These are phyloP conservation scores for Paramecium caudatum DNA, from an alignment of 73 alveolate species.

Conservation along the genomic window DNA sequence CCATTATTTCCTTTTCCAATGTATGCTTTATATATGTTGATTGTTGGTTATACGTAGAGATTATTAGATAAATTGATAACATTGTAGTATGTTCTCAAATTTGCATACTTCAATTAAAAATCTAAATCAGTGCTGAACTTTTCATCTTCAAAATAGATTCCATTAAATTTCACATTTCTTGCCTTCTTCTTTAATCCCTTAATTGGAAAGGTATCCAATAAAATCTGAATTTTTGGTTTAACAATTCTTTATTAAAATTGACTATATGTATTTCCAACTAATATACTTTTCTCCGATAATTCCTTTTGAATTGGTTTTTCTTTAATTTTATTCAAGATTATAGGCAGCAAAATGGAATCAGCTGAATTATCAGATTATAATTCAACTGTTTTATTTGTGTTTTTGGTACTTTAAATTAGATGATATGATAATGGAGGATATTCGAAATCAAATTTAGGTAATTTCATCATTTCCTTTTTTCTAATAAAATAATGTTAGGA, in stretches of 20 bases:
- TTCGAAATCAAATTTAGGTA: background rate
- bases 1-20: conserved; percentile 90
- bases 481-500: background rate
- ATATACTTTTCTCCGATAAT: background rate
- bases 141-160: conserved; percentile 42
- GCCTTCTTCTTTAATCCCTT: background rate
- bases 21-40: conserved; percentile 77
- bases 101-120: background rate
- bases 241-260: background rate
- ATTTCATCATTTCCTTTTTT: background rate
- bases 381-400: conserved; percentile 12
- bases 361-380: background rate
- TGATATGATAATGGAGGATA: background rate
- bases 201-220: background rate
- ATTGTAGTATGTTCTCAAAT: conserved; percentile 24
- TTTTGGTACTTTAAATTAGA: background rate
- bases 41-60: background rate
- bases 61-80: background rate
- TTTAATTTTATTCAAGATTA: background rate
- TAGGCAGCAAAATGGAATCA: conserved; percentile 22
- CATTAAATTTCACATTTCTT: background rate
- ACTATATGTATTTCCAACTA: background rate
- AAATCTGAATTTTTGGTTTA: background rate
- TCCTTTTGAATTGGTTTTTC: background rate
- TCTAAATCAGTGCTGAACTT: background rate